Evolutionary conservation across 1,284 basidiomycete species (phyloP), one percentile per base, ranked within the genome.

Genomic region (Macrocystidia cucumis): DNA sequence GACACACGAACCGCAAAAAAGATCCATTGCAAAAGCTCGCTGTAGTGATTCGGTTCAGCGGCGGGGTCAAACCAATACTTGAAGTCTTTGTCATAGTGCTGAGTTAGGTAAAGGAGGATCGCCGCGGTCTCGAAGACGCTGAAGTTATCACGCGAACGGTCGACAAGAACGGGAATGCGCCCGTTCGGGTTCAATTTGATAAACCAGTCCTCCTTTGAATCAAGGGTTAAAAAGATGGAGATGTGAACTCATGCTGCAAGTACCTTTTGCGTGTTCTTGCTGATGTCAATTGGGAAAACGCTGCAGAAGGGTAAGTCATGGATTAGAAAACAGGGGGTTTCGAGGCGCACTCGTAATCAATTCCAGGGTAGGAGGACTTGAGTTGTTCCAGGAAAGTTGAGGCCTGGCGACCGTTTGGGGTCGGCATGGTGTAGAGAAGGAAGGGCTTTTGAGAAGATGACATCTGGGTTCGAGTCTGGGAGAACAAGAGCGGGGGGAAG

Each of bases 21-120:
- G 31, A 89, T 78, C 87, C 86, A 91, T 49, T 84, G 81, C 12
- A 84, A 50, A 54, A 75, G 67, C 53, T 79, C 70, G 49, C 68
- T 72, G 49, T 67, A 60, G n/a, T 65, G 57, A 13, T 66, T 55
- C 9, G 60, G 52, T 9, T 55, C 53, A 14, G 57, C 46, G 7
- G 50, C 38, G 1, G 54, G 54, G 42, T 61, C 55, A 48, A 74
- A 78, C 41, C 62, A 63, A 46, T 81, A 70, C 45, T 69, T 63
- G 49, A 58, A 52, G 19, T 75, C 65, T 28, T 54, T 61, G 43
- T 74, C 72, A 45, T 67, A 78, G 39, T 68, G 62, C 44, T 72
- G 67, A 2, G 59, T 59, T 32, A 82, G 60, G 51, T 80, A 82
- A 11, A 77, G 50, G 29, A 78, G 49, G 42, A 82, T 78, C 5